Evolutionary conservation across 2,329 filamentous ascomycete genomes (phyloP).

Genomic region (Trichoderma atrobrunneum): DNA sequence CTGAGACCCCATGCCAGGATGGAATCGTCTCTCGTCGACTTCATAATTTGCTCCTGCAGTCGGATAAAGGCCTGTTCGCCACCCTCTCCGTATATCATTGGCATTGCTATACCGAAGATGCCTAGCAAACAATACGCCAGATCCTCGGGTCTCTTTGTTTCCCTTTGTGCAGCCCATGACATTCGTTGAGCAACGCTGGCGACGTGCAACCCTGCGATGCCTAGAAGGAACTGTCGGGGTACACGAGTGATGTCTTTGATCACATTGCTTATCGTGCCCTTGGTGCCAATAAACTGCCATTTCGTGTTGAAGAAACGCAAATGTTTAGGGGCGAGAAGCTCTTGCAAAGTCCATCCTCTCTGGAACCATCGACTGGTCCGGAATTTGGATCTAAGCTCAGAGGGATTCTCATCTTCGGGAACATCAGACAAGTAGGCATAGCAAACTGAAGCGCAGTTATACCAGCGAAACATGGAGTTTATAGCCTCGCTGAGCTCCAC

Average conservation of each 20-base stretch:
- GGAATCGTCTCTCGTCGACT: conserved; percentile 21
- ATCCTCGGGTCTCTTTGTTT: conserved; percentile 22
- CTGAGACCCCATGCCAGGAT: conserved; percentile 23
- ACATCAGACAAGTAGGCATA: conserved; percentile 23
- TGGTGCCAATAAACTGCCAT: conserved; percentile 20
- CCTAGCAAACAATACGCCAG: conserved; percentile 25
- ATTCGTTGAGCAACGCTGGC: conserved; percentile 26
- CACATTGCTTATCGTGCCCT: conserved; percentile 14
- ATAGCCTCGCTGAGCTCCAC: conserved; percentile 23
- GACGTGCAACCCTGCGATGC: neutral
- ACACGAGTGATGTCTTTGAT: conserved; percentile 32
- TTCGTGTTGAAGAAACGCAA: conserved; percentile 25
- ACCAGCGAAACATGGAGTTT: conserved; percentile 25
- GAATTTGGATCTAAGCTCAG: neutral
- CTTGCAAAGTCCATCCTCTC: conserved; percentile 28
- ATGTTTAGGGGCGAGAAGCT: conserved; percentile 26
- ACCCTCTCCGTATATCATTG: conserved; percentile 24
- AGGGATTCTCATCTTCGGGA: neutral
- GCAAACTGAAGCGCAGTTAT: conserved; percentile 15
- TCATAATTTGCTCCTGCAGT: conserved; percentile 23
- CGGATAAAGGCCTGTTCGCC: conserved; percentile 21
- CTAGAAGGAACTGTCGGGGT: conserved; percentile 12
- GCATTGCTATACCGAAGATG: conserved; percentile 23
- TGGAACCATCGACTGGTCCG: conserved; percentile 25
- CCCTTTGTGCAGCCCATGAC: conserved; percentile 23